phyloP scores from a whole-genome alignment of 2,329 filamentous ascomycete species.

The Hymenoscyphus scutula region DNA sequence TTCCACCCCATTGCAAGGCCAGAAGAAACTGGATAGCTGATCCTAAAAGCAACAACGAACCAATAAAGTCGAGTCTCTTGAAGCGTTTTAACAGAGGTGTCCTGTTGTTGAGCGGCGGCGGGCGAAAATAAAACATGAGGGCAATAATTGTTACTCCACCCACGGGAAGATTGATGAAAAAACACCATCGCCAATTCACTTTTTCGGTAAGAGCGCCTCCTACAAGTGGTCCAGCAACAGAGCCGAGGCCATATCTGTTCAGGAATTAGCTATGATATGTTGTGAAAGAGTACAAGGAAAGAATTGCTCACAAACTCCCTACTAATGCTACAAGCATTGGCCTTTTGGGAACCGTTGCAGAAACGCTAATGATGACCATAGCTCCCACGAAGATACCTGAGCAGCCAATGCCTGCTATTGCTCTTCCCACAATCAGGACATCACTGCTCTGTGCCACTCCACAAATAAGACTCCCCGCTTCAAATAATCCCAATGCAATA shows the following conservation, averaged over 20 bases:
- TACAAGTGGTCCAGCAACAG: conserved; percentile 35
- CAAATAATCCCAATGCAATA: conserved; percentile 32
- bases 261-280: conserved; percentile 1
- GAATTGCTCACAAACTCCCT: conserved; percentile 28
- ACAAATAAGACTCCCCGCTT: conserved; percentile 36
- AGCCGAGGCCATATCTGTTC: conserved; percentile 25
- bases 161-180: conserved; percentile 40
- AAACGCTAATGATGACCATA: conserved; percentile 42
- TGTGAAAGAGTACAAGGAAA: neutral
- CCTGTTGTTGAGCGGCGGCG: conserved; percentile 40
- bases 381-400: conserved; percentile 38
- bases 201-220: conserved; percentile 39
- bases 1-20: conserved; percentile 46
- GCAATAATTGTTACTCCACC: conserved; percentile 35
- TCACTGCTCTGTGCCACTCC: conserved; percentile 35
- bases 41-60: conserved; percentile 44
- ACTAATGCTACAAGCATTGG: conserved; percentile 34
- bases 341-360: conserved; percentile 19
- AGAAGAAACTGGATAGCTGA: conserved; percentile 40
- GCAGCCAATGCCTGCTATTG: conserved; percentile 35
- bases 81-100: conserved; percentile 33
- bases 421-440: conserved; percentile 36
- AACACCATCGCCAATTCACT: conserved; percentile 40
- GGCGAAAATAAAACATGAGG: conserved; percentile 38
- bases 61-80: conserved; percentile 44